Conservation (phyloP, 257 asterid genomes). For the Mitragyna speciosa region DNA sequence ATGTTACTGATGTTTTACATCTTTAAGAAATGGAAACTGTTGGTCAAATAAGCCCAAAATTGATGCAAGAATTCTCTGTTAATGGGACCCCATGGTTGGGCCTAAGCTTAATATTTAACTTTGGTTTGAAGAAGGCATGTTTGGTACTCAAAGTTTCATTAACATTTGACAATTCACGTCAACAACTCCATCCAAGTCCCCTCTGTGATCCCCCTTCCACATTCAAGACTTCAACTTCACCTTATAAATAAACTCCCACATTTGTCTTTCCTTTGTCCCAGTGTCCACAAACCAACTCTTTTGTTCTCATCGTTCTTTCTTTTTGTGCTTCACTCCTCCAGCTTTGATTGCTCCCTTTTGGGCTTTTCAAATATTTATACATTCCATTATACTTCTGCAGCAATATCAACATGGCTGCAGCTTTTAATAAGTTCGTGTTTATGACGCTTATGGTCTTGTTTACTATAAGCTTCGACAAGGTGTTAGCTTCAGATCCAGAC, state of each 20-base stretch:
- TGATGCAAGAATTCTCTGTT: neutral
- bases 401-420: constrained; percentile 19
- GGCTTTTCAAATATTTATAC: neutral
- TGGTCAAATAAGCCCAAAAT: neutral
- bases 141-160: neutral
- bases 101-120: neutral
- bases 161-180: constrained; percentile 5
- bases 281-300: neutral
- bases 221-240: neutral
- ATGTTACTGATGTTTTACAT: neutral
- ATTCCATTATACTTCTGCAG: neutral
- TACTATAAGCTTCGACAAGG: constrained; percentile 11
- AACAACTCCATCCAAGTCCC: neutral
- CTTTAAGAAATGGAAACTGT: neutral
- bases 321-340: neutral
- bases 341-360: constrained; percentile 1
- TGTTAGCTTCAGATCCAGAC: constrained; percentile 37
- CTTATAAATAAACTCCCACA: constrained; percentile 25
- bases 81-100: neutral
- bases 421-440: neutral
- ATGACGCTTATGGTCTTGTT: constrained; percentile 13
- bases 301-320: too few relatives aligned
- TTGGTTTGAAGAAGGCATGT: constrained; percentile 15
- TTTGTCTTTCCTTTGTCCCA: neutral
- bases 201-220: neutral